Conservation (phyloP, 2,329 filamentous ascomycete genomes). For the Diaporthe nobilis region DNA sequence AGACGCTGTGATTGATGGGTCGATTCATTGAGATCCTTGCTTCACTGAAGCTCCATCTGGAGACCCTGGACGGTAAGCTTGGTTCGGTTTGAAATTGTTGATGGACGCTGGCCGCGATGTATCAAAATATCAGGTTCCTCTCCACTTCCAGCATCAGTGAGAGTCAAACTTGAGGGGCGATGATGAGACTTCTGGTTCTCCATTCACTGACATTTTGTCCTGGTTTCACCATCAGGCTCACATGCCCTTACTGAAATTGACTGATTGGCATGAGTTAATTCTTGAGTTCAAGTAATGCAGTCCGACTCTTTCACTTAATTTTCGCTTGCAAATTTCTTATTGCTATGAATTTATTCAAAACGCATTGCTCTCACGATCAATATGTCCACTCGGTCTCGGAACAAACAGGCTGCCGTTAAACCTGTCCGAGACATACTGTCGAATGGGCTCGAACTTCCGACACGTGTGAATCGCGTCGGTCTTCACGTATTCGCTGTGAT, state of each 20-base stretch:
- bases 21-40: background rate
- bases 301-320: background rate
- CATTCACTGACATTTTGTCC: too few relatives aligned
- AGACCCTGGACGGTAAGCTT: too few relatives aligned
- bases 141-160: too few relatives aligned
- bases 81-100: too few relatives aligned
- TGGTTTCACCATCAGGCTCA: background rate
- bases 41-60: background rate
- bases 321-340: background rate
- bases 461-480: background rate
- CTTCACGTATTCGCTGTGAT: conserved; percentile 7
- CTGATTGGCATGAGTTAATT: background rate
- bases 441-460: conserved; percentile 3
- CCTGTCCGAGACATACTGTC: background rate
- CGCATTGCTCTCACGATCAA: background rate
- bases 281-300: background rate
- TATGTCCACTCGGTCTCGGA: background rate
- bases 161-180: too few relatives aligned
- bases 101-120: too few relatives aligned
- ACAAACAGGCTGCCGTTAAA: background rate
- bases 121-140: too few relatives aligned
- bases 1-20: background rate
- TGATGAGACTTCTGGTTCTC: too few relatives aligned
- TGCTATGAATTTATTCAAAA: background rate
- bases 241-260: background rate